Base-by-base conservation (phyloP, 495 filamentous ascomycete species). In the Aspergillus incahuasiensis region DNA sequence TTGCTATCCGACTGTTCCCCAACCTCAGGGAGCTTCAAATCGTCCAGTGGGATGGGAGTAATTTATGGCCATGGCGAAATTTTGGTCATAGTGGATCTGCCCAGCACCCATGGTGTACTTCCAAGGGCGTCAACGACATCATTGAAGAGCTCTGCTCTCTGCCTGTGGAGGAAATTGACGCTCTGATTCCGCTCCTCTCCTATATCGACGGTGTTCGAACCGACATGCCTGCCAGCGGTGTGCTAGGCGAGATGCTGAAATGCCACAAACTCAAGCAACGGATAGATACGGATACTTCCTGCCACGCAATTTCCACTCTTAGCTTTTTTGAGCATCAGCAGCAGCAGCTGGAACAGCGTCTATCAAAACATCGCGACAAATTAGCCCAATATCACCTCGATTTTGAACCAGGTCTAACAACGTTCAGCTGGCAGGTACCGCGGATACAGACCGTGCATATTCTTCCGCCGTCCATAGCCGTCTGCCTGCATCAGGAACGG, bases 81-180 rank as follows among this genome's bases (percentile, higher is more conserved):
- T 38, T 21, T 13, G 30, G 30, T 8, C 8, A 21, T 5, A 49
- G 32, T 19, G 6, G 30, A 11, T 0, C 18, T n/a, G 28, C 30
- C 7, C 15, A 48, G 18, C 47, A 39, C 30, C 47, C 47, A 21
- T 49, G 47, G 47, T 49, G 18, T 30, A 38, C 30, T 1, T 3
- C 4, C 25, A 28, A 3, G 4, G 8, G 5, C 11, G 4, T 19
- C 20, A 18, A 9, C 18, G 32, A 49, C 2, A 18, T 13, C 2
- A 8, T 2, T 19, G 47, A 30, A 9, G 34, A 18, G 34, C 32
- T 50, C 12, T 39, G 19, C 34, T 40, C 9, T 12, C 11, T 40
- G 5, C n/a, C 30, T 30, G 47, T 21, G 11, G 47, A 49, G 47
- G 47, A 49, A 16, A 39, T 49, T 20, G 47, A 49, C 13, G 47